Conservation (phyloP, 352 stramenopile genomes). For the Globisporangium nodosum region DNA sequence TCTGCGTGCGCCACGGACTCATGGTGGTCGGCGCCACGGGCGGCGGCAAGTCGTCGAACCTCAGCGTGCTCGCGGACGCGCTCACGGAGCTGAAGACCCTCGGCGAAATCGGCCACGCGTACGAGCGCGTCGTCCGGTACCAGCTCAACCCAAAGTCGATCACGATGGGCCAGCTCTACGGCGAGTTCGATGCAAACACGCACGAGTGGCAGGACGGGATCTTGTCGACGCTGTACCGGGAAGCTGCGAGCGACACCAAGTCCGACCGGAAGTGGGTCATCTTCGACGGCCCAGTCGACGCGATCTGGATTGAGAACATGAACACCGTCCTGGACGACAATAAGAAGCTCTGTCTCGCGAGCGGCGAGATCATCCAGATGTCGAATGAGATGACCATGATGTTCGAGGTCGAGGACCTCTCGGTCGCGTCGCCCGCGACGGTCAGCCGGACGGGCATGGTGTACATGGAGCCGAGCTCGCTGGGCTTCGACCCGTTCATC, state of each 20-base stretch:
- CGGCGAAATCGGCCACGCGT: slow-evolving; percentile 66
- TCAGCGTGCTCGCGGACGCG: slow-evolving; percentile 83
- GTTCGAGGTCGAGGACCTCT: slow-evolving; percentile 95
- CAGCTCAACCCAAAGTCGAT: slow-evolving; percentile 95
- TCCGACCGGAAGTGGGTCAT: slow-evolving; percentile 92
- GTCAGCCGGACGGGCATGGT: slow-evolving; percentile 94
- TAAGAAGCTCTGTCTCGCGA: slow-evolving; percentile 93
- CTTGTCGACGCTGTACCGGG: slow-evolving; percentile 86
- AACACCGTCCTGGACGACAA: slow-evolving; percentile 97
- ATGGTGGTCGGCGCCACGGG: slow-evolving; percentile 94
- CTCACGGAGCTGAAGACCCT: slow-evolving; percentile 84
- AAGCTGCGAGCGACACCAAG: slow-evolving; percentile 85
- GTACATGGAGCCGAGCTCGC: slow-evolving; percentile 93
- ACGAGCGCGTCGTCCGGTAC: slow-evolving; percentile 82
- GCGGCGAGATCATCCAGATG: slow-evolving; percentile 94
- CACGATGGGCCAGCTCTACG: slow-evolving; percentile 95
- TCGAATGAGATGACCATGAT: slow-evolving; percentile 96
- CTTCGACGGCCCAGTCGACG: slow-evolving; percentile 94
- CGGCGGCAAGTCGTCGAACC: slow-evolving; percentile 88
- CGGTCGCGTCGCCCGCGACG: slow-evolving; percentile 91
- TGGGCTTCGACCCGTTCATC: slow-evolving; percentile 89
- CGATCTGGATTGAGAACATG: slow-evolving; percentile 98
- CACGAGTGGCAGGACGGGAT: slow-evolving; percentile 95
- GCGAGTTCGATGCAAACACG: slow-evolving; percentile 93
- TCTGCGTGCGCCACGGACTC: slow-evolving; percentile 92